Evolutionary conservation across 75 land plant genomes (phyloP).

Genomic region (Selaginella tamariscina): DNA sequence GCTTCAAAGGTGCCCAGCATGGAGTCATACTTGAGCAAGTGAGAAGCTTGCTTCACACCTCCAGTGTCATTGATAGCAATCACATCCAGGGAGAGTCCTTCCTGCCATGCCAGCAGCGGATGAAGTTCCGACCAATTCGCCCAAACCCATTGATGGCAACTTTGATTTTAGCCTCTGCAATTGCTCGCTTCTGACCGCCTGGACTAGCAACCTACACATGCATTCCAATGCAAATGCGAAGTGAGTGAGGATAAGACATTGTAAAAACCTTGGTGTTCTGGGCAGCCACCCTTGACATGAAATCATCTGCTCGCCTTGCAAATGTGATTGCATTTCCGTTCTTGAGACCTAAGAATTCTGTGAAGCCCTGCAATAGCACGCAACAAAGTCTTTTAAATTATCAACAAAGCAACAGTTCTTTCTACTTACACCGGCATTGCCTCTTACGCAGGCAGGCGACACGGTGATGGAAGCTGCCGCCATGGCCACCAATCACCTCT

Average conservation of each 20-base stretch:
- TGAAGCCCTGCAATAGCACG: constrained; percentile 15
- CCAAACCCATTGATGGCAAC: constrained; percentile 99
- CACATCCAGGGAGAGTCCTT: constrained; percentile 94
- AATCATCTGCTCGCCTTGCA: constrained; percentile 37
- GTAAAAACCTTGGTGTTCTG: constrained; percentile 44
- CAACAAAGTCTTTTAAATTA: too few species aligned
- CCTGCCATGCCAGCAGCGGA: constrained; percentile 96
- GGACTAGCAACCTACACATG: background rate
- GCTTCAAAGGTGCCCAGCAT: constrained; percentile 76
- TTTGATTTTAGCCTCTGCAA: constrained; percentile 78
- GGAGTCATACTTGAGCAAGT: constrained; percentile 74
- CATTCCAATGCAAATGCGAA: background rate
- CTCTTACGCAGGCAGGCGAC: background rate
- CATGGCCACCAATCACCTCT: background rate
- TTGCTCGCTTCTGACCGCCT: constrained; percentile 34
- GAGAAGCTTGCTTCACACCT: constrained; percentile 90
- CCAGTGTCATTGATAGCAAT: constrained; percentile 98
- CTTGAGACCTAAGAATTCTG: constrained; percentile 51
- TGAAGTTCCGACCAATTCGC: constrained; percentile 91
- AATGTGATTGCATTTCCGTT: constrained; percentile 29
- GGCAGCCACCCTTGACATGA: constrained; percentile 39
- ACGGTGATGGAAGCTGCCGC: background rate
- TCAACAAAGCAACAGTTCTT: too few species aligned
- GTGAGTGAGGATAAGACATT: background rate
- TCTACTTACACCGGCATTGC: background rate